These are phyloP conservation scores for Rhizopogon sp. DNA, from an alignment of 768 basidiomycete species.

Conservation along the genomic window DNA sequence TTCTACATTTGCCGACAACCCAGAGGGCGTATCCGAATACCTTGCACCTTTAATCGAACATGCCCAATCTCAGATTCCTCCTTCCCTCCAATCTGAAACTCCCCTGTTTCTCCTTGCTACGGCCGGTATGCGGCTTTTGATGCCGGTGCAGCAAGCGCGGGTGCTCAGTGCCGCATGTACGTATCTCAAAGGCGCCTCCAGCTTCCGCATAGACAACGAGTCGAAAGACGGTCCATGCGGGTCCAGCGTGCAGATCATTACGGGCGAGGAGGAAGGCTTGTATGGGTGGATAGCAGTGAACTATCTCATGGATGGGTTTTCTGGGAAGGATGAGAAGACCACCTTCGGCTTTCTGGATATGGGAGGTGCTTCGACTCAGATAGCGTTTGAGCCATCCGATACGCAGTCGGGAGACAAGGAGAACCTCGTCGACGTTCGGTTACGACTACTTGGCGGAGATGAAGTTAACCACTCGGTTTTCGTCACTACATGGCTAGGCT, in stretches of 20 bases:
- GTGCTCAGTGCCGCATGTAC: slow-evolving; percentile 76
- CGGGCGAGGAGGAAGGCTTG: slow-evolving; percentile 96
- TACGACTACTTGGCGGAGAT: slow-evolving; percentile 78
- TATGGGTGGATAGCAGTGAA: slow-evolving; percentile 99
- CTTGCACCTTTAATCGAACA: slow-evolving; percentile 80
- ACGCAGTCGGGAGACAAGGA: slow-evolving; percentile 51
- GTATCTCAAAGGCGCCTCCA: slow-evolving; percentile 68
- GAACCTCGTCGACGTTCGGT: slow-evolving; percentile 66
- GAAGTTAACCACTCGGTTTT: slow-evolving; percentile 92
- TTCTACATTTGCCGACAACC: slow-evolving; percentile 71
- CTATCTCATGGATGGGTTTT: slow-evolving; percentile 97
- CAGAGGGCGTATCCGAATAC: slow-evolving; percentile 67
- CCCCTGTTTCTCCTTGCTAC: slow-evolving; percentile 94
- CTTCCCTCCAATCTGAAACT: slow-evolving; percentile 77
- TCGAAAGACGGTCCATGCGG: slow-evolving; percentile 79
- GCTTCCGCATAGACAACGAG: slow-evolving; percentile 69
- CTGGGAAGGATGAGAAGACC: slow-evolving; percentile 50
- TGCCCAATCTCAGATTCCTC: slow-evolving; percentile 79
- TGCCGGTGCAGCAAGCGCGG: slow-evolving; percentile 59
- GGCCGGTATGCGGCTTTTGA: slow-evolving; percentile 91
- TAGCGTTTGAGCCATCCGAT: slow-evolving; percentile 87
- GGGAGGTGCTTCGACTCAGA: slow-evolving; percentile 99
- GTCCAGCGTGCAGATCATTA: slow-evolving; percentile 90
- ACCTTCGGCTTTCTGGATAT: slow-evolving; percentile 99
- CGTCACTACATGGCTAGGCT: slow-evolving; percentile 98